Conservation (phyloP, 768 basidiomycete genomes). For the Galerina sulciceps region DNA sequence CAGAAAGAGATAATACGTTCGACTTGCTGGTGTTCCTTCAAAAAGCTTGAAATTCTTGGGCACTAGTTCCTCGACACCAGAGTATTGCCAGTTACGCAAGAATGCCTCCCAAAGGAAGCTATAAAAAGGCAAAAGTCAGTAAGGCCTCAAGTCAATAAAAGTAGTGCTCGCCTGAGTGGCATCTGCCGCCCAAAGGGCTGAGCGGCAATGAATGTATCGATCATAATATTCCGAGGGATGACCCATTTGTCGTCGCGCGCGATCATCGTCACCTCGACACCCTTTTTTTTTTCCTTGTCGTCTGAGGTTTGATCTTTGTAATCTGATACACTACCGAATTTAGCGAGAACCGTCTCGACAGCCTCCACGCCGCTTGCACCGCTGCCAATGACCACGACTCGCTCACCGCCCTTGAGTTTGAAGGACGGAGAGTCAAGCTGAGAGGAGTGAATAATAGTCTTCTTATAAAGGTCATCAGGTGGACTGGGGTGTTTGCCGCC, state of each 20-base stretch:
- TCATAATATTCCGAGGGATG: slow-evolving; percentile 47
- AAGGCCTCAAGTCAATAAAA: background rate
- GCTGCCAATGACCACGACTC: slow-evolving; percentile 50
- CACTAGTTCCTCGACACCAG: slow-evolving; percentile 46
- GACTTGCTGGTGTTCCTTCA: slow-evolving; percentile 46
- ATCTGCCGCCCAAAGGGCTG: slow-evolving; percentile 60
- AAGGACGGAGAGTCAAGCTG: slow-evolving; percentile 41
- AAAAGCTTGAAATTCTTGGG: slow-evolving; percentile 47
- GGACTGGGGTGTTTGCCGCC: background rate
- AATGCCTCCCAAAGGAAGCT: slow-evolving; percentile 54
- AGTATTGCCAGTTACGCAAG: slow-evolving; percentile 46
- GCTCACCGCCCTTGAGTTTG: slow-evolving; percentile 38
- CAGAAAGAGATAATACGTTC: background rate
- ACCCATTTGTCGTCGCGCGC: slow-evolving; percentile 56
- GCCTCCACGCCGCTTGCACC: slow-evolving; percentile 50
- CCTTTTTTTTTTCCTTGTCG: slow-evolving; percentile 5
- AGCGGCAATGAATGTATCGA: slow-evolving; percentile 50
- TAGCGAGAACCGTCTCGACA: slow-evolving; percentile 32
- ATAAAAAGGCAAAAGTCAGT: background rate
- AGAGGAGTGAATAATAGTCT: slow-evolving; percentile 50
- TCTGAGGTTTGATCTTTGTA: background rate
- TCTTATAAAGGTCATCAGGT: slow-evolving; percentile 32
- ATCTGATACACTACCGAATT: slow-evolving; percentile 25
- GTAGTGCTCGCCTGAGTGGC: slow-evolving; percentile 43
- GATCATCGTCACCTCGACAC: slow-evolving; percentile 41